Percentiles rank a stretch among this genome's conserved stretches.
phyloP scores from a whole-genome alignment of 495 filamentous ascomycete genomes.

The Penicillium cataractarum region DNA sequence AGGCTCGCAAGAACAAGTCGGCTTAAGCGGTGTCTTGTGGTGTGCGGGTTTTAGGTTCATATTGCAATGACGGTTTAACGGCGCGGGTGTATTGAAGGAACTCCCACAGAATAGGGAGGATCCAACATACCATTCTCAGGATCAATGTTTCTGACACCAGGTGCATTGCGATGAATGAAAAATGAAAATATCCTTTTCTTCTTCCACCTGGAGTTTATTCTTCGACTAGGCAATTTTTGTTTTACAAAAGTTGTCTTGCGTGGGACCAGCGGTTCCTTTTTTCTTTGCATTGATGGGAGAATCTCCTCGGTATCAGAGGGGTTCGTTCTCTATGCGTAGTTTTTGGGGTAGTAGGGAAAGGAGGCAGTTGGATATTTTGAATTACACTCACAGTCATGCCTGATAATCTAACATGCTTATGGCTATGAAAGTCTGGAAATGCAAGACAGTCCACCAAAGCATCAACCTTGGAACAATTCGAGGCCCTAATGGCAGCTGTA shows the following conservation, averaged over 20 bases:
- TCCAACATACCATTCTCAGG: conserved; percentile 39
- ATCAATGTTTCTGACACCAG: conserved; percentile 33
- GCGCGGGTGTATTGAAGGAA: conserved; percentile 41
- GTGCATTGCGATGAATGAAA: conserved; percentile 38
- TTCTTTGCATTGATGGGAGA: not conserved
- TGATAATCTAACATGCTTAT: not conserved
- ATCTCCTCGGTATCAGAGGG: not conserved
- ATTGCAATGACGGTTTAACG: conserved; percentile 43
- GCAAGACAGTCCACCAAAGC: not conserved
- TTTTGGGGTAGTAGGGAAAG: conserved; percentile 1
- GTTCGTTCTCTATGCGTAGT: not conserved
- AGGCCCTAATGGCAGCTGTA: not conserved
- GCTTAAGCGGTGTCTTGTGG: conserved; percentile 37
- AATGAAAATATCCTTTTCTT: conserved; percentile 32
- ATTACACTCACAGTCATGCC: not conserved
- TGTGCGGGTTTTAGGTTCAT: conserved; percentile 40
- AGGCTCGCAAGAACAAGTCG: conserved; percentile 60
- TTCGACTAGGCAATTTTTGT: conserved; percentile 3
- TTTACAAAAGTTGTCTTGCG: not conserved
- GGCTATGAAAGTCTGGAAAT: not conserved
- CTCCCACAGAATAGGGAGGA: conserved; percentile 37
- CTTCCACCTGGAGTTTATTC: conserved; percentile 18
- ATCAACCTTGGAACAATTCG: not conserved
- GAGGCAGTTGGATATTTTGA: not conserved
- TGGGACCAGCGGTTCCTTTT: not conserved